Conservation (phyloP, 352 stramenopile species). For the Achlya hypogyna region DNA sequence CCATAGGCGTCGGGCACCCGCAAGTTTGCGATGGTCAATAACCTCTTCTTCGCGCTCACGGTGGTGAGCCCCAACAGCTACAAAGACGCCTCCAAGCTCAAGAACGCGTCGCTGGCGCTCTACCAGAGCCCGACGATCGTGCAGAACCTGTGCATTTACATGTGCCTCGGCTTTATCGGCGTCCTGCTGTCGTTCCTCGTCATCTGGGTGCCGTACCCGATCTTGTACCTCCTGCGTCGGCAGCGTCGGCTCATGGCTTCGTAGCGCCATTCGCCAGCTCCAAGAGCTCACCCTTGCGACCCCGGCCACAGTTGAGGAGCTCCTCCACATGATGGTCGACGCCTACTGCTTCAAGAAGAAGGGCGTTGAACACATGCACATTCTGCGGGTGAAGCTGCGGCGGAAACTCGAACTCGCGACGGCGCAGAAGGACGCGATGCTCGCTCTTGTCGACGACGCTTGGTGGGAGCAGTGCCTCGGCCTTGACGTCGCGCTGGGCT, state of each 20-base stretch:
- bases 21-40: constrained; percentile 76
- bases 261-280: constrained; percentile 44
- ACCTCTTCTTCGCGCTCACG: constrained; percentile 74
- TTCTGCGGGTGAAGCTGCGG: constrained; percentile 56
- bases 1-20: constrained; percentile 61
- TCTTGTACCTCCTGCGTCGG: constrained; percentile 35
- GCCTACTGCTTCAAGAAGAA: constrained; percentile 85
- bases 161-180: constrained; percentile 56
- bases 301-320: constrained; percentile 45
- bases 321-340: constrained; percentile 72
- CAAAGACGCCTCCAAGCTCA: constrained; percentile 36
- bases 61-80: constrained; percentile 47
- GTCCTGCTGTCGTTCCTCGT: constrained; percentile 56
- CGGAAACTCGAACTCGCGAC: constrained; percentile 52
- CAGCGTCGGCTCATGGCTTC: background rate
- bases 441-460: constrained; percentile 44
- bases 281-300: constrained; percentile 36
- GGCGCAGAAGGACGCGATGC: constrained; percentile 45
- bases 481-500: constrained; percentile 54
- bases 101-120: background rate
- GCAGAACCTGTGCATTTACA: constrained; percentile 61
- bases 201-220: constrained; percentile 67
- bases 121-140: constrained; percentile 37
- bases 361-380: constrained; percentile 77
- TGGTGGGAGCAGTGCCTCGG: constrained; percentile 78